phyloP scores from a whole-genome alignment of 139 green algal genomes.

The Eudorina sp. region DNA sequence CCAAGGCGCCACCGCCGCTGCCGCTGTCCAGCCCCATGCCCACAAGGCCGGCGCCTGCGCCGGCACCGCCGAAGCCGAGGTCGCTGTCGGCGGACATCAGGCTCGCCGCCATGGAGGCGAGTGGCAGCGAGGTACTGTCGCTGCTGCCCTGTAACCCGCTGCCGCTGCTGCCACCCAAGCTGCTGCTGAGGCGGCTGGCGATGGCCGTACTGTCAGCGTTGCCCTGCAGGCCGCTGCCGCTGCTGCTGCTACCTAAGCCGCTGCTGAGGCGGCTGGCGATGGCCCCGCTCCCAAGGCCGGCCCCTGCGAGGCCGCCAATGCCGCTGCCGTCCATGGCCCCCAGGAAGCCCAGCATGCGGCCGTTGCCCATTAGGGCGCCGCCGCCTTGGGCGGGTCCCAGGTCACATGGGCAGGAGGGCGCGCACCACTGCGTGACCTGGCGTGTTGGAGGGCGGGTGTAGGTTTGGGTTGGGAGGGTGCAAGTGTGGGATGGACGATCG shows the following conservation, averaged over 20 bases:
- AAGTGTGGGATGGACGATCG: too few relatives aligned
- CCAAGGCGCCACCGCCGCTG: not conserved
- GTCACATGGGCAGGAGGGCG: not conserved
- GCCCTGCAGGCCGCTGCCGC: not conserved
- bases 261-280: not conserved
- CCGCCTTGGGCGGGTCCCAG: conserved; percentile 25
- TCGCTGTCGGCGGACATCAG: not conserved
- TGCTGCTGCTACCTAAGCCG: too few relatives aligned
- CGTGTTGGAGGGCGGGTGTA: too few relatives aligned
- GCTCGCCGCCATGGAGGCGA: too few relatives aligned
- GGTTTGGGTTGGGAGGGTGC: too few relatives aligned
- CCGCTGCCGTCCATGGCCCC: not conserved
- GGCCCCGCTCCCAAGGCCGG: too few relatives aligned
- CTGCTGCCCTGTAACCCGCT: not conserved
- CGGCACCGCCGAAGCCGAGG: not conserved
- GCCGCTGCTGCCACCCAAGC: not conserved
- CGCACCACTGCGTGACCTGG: conserved; percentile 41
- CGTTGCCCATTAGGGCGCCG: not conserved
- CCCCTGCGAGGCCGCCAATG: not conserved
- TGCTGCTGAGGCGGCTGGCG: not conserved
- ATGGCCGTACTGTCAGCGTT: not conserved
- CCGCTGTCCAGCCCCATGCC: not conserved
- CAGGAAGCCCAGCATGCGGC: not conserved
- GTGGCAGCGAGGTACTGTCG: too few relatives aligned
- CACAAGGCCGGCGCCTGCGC: not conserved